Conservation (phyloP, 257 asterid genomes). For the Scutellaria galericulata region DNA sequence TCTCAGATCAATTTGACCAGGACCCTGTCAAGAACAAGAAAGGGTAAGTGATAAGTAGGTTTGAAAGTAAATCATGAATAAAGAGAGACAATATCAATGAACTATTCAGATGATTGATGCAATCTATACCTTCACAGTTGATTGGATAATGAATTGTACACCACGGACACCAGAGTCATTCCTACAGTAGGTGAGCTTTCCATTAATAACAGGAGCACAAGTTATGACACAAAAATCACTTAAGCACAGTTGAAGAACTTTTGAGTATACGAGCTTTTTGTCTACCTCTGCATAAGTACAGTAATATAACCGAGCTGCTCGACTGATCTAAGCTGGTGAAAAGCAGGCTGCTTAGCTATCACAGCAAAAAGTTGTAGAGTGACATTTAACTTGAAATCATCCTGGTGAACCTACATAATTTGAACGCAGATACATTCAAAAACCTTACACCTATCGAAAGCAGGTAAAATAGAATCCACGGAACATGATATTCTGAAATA, state of each 20-base stretch:
- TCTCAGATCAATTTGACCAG: slow-evolving; percentile 83
- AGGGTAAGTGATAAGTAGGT: slow-evolving; percentile 14
- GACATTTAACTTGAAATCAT: slow-evolving; percentile 81
- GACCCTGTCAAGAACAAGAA: slow-evolving; percentile 67
- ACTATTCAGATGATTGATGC: not conserved
- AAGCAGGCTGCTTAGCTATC: slow-evolving; percentile 94
- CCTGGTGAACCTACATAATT: slow-evolving; percentile 80
- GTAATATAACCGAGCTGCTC: slow-evolving; percentile 99
- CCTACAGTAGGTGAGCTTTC: slow-evolving; percentile 50
- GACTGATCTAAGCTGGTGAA: slow-evolving; percentile 98
- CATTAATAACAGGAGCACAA: not conserved
- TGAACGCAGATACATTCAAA: slow-evolving; percentile 26
- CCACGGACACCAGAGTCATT: slow-evolving; percentile 91
- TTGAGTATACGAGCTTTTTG: not conserved
- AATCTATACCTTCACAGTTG: slow-evolving; percentile 74
- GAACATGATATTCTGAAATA: slow-evolving; percentile 1
- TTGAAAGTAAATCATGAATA: not conserved
- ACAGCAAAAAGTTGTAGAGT: slow-evolving; percentile 86
- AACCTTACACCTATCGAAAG: not conserved
- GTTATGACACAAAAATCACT: slow-evolving; percentile 15
- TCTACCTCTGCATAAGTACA: slow-evolving; percentile 85
- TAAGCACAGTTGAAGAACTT: slow-evolving; percentile 20
- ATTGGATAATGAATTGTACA: slow-evolving; percentile 89
- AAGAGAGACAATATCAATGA: slow-evolving; percentile 4
- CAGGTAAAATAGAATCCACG: not conserved